Conservation (phyloP, 1,139 yeast species). For the Pichia norvegensis region DNA sequence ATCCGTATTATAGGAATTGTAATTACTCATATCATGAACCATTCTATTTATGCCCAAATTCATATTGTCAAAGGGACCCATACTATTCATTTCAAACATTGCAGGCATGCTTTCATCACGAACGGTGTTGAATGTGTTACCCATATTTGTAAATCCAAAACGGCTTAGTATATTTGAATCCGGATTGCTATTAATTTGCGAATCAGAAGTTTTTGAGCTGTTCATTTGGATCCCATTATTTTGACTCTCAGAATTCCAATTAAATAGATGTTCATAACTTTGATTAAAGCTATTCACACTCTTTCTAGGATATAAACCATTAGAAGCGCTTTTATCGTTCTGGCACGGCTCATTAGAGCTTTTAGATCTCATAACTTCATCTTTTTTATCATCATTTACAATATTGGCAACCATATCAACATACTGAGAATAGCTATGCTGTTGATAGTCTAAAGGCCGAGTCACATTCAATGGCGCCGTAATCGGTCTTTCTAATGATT, state of each 20-base stretch:
- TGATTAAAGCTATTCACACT: no score
- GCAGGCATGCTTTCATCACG: background rate
- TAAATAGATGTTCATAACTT: background rate
- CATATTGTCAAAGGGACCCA: background rate
- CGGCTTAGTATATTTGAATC: background rate
- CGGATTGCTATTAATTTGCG: background rate
- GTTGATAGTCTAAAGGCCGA: background rate
- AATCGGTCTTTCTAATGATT: background rate
- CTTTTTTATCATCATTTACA: conserved; percentile 20
- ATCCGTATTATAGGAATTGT: background rate
- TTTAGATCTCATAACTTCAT: no score
- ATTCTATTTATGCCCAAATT: background rate
- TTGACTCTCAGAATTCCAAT: conserved; percentile 2
- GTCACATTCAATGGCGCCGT: background rate
- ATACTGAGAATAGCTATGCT: conserved; percentile 9
- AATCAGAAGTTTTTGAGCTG: background rate
- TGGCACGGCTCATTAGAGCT: conserved; percentile 1
- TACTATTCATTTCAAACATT: conserved; percentile 1
- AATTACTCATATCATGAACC: background rate
- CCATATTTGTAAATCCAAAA: background rate
- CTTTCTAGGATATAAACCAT: no score
- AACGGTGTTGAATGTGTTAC: background rate
- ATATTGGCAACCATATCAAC: conserved; percentile 31
- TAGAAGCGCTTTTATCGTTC: no score
- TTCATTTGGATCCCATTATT: background rate